These are phyloP conservation scores for Pichia sp. DNA, from an alignment of 1,139 yeast species.

Conservation along the genomic window DNA sequence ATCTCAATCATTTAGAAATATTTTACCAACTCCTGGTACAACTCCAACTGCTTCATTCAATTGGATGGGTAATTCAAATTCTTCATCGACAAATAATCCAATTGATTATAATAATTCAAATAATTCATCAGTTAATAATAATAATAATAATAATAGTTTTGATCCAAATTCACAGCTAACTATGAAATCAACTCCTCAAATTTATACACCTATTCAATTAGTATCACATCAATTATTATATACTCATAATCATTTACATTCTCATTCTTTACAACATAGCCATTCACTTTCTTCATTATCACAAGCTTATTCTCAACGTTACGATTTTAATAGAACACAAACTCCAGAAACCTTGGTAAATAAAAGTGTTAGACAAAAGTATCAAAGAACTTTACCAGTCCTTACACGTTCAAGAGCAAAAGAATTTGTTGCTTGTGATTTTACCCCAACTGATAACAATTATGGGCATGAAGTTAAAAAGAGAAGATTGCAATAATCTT, in stretches of 20 bases:
- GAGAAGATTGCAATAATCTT: not conserved
- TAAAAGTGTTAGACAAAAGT: conserved; percentile 11
- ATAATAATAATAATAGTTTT: not conserved
- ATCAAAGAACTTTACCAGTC: conserved; percentile 16
- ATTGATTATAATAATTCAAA: not conserved
- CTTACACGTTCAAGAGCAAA: conserved; percentile 19
- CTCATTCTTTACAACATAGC: conserved; percentile 1
- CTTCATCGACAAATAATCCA: not conserved
- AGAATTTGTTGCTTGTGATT: not conserved
- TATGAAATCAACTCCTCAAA: conserved; percentile 13
- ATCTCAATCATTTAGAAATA: conserved; percentile 20
- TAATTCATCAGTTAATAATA: conserved; percentile 3
- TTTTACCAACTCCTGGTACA: conserved; percentile 28
- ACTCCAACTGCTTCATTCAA: conserved; percentile 22
- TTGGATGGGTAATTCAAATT: conserved; percentile 5
- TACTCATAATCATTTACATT: conserved; percentile 1
- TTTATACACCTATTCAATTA: conserved; percentile 23
- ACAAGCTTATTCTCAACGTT: conserved; percentile 8
- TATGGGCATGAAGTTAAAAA: not conserved
- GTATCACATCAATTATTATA: conserved; percentile 13
- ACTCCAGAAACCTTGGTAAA: conserved; percentile 9
- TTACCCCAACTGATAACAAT: not conserved
- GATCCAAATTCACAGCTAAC: conserved; percentile 5
- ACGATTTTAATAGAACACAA: conserved; percentile 8
- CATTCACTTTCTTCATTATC: conserved; percentile 3